Evolutionary conservation across 495 filamentous ascomycete genomes (phyloP).

Genomic region (Coniosporium apollinis): DNA sequence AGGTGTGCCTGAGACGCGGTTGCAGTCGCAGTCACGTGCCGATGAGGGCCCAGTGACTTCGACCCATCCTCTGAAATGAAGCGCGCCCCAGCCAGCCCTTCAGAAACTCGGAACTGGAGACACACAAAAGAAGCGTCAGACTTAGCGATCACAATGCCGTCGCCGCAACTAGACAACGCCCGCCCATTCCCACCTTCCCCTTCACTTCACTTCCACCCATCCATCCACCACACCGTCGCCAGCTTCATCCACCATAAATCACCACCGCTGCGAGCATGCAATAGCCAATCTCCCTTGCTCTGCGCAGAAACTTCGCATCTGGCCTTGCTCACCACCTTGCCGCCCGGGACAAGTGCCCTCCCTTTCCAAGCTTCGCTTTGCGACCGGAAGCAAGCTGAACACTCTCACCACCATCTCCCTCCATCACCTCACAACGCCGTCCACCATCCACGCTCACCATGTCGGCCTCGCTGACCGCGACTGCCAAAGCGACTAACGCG

Average conservation of each 20-base stretch:
- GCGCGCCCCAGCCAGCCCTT: no score
- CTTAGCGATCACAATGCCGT: no score
- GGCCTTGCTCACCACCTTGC: background rate
- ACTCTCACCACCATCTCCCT: constrained; percentile 10
- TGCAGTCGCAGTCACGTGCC: no score
- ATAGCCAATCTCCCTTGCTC: background rate
- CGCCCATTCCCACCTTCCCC: background rate
- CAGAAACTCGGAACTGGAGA: no score
- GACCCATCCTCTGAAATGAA: no score
- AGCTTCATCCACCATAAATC: background rate
- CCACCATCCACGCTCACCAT: constrained; percentile 4
- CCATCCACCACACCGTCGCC: background rate
- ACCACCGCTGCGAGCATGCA: background rate
- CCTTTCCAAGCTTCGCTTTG: background rate
- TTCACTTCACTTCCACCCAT: background rate
- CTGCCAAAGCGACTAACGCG: constrained; percentile 13
- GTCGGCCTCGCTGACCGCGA: constrained; percentile 13
- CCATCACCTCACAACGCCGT: constrained; percentile 17
- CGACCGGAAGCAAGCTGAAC: background rate
- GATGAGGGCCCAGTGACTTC: no score
- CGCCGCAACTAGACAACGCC: background rate
- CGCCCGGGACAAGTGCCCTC: background rate
- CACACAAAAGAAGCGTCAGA: no score
- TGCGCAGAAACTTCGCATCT: background rate
- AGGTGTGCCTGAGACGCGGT: no score